A percentile compares a stretch with the other conserved stretches of the same genome.
phyloP scores from a whole-genome alignment of 768 basidiomycete species.

The Termitomyces sp. region DNA sequence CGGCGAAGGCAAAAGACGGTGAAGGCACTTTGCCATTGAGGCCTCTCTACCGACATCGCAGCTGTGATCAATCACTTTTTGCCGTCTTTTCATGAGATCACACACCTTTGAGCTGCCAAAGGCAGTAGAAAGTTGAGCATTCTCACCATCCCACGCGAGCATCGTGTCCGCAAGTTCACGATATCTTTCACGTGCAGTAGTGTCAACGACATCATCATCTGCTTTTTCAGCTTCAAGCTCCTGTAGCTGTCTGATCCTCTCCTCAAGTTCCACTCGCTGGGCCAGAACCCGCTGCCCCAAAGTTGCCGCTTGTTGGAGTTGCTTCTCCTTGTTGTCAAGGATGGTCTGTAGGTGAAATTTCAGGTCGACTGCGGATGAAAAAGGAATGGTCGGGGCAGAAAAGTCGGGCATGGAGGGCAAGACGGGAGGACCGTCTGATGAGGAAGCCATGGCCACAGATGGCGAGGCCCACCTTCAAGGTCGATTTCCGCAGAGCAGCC shows the following conservation, averaged over 20 bases:
- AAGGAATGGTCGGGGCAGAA: slow-evolving; percentile 26
- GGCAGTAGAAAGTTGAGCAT: slow-evolving; percentile 64
- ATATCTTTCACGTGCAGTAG: slow-evolving; percentile 66
- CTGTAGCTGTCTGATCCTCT: slow-evolving; percentile 77
- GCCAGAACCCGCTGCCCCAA: slow-evolving; percentile 91
- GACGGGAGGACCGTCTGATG: slow-evolving; percentile 29
- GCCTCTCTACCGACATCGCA: slow-evolving; percentile 25
- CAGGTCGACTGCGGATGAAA: slow-evolving; percentile 52
- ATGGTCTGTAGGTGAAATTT: slow-evolving; percentile 61
- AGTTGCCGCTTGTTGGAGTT: slow-evolving; percentile 86
- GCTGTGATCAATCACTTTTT: not conserved
- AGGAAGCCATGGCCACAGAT: slow-evolving; percentile 31
- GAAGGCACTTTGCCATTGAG: slow-evolving; percentile 42
- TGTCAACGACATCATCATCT: slow-evolving; percentile 58
- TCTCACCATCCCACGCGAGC: slow-evolving; percentile 73
- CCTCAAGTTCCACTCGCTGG: slow-evolving; percentile 92
- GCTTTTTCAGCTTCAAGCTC: slow-evolving; percentile 59
- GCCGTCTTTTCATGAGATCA: not conserved
- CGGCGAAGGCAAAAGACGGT: slow-evolving; percentile 36
- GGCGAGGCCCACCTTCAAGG: slow-evolving; percentile 9
- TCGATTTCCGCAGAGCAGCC: slow-evolving; percentile 6
- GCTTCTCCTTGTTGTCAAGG: slow-evolving; percentile 86
- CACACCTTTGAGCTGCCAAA: slow-evolving; percentile 58
- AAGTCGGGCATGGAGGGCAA: slow-evolving; percentile 36
- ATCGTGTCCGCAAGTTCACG: slow-evolving; percentile 74